Percentiles rank a stretch among this genome's conserved stretches.
phyloP scores from a whole-genome alignment of 2,329 filamentous ascomycete species.

The Lachnum nothofagi region DNA sequence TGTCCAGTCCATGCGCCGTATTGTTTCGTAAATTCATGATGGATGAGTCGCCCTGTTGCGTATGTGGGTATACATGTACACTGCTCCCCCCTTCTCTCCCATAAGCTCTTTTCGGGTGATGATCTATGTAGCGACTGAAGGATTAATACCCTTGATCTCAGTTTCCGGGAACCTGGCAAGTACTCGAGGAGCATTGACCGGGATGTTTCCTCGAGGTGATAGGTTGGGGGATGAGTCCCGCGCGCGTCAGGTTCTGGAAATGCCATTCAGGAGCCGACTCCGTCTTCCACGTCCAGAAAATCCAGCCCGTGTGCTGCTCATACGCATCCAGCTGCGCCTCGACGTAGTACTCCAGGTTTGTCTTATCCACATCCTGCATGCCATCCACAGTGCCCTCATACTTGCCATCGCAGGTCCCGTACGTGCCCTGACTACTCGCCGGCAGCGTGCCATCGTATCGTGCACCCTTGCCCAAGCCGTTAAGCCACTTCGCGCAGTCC shows the following conservation, averaged over 20 bases:
- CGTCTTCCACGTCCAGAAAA: conserved; percentile 42
- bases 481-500: conserved; percentile 43
- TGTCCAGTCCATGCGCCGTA: too few relatives aligned
- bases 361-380: conserved; percentile 33
- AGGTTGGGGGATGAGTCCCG: conserved; percentile 37
- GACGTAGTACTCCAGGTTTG: conserved; percentile 37
- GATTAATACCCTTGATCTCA: conserved; percentile 11
- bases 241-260: conserved; percentile 36
- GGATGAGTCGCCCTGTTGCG: too few relatives aligned
- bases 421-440: conserved; percentile 30
- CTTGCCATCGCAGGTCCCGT: conserved; percentile 37
- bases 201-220: conserved; percentile 31
- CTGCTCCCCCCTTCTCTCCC: too few relatives aligned
- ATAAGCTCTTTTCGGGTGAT: too few relatives aligned
- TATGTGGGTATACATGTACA: too few relatives aligned
- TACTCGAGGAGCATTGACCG: conserved; percentile 25
- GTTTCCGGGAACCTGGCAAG: conserved; percentile 28
- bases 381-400: conserved; percentile 43
- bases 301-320: conserved; percentile 36
- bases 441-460: conserved; percentile 41
- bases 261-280: conserved; percentile 40
- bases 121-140: too few relatives aligned
- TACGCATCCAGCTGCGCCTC: conserved; percentile 42
- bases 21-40: conserved; percentile 2
- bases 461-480: conserved; percentile 56